phyloP scores from a whole-genome alignment of 345 rosid genomes.

The Geranium brycei region DNA sequence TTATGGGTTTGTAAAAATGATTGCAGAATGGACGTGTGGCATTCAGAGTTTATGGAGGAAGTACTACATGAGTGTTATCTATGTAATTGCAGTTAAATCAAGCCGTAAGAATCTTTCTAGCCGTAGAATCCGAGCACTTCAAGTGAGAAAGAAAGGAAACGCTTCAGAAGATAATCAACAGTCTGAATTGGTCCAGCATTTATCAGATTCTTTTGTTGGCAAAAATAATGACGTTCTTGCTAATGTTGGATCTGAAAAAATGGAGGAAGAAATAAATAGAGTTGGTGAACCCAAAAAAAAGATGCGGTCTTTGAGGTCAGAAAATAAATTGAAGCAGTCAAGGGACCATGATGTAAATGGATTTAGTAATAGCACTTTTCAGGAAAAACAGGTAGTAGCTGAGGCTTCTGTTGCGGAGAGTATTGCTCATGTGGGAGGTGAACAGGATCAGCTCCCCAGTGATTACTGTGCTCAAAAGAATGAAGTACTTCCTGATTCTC shows the following conservation, averaged over 20 bases:
- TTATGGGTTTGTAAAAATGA: conserved; percentile 27
- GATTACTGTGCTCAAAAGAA: not conserved
- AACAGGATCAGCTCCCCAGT: not conserved
- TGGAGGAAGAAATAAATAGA: not conserved
- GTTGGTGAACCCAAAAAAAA: not conserved
- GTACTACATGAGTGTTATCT: conserved; percentile 17
- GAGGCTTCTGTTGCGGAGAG: not conserved
- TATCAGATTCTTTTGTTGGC: conserved; percentile 8
- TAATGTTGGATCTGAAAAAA: not conserved
- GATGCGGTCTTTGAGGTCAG: not conserved
- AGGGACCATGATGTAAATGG: not conserved
- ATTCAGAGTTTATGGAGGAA: conserved; percentile 21
- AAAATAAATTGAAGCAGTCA: not conserved
- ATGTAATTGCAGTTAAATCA: conserved; percentile 14
- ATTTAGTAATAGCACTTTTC: not conserved
- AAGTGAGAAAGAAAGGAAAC: conserved; percentile 9
- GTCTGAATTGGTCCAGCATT: conserved; percentile 1
- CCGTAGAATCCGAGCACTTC: conserved; percentile 9
- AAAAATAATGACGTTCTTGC: not conserved
- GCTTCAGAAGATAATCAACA: conserved; percentile 9
- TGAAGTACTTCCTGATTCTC: not conserved
- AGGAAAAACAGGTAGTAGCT: not conserved
- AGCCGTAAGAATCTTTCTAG: conserved; percentile 12
- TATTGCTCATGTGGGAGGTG: not conserved
- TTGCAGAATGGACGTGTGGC: conserved; percentile 33